A percentile compares a stretch with the other conserved stretches of the same genome.
Conservation (phyloP, 805 yeast species). For the Nakazawaea laoshanensis region DNA sequence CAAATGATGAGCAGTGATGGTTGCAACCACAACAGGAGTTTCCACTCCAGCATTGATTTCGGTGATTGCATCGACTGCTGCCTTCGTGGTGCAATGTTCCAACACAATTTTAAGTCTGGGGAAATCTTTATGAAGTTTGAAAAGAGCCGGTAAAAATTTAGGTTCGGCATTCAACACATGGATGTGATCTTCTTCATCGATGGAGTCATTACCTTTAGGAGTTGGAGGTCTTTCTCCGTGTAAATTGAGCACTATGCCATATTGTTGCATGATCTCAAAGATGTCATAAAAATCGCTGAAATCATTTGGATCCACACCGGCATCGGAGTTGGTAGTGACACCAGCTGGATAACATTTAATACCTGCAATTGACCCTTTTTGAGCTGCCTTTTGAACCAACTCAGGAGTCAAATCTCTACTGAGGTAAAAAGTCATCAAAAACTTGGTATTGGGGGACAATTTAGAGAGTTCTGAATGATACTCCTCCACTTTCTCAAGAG, state of each 20-base stretch:
- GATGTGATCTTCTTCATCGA: slow-evolving; percentile 48
- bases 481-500: slow-evolving; percentile 58
- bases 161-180: slow-evolving; percentile 94
- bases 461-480: slow-evolving; percentile 59
- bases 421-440: slow-evolving; percentile 85
- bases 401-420: slow-evolving; percentile 79
- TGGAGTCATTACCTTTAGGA: slow-evolving; percentile 16
- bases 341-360: slow-evolving; percentile 98
- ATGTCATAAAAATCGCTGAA: slow-evolving; percentile 84
- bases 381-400: slow-evolving; percentile 71
- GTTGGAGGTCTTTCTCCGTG: slow-evolving; percentile 92
- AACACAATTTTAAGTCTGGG: slow-evolving; percentile 81
- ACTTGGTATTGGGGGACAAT: slow-evolving; percentile 76
- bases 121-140: slow-evolving; percentile 69
- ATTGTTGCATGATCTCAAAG: slow-evolving; percentile 79
- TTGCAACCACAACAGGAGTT: slow-evolving; percentile 57
- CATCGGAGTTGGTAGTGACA: slow-evolving; percentile 91
- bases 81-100: slow-evolving; percentile 92
- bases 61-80: slow-evolving; percentile 73
- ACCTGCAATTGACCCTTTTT: slow-evolving; percentile 63
- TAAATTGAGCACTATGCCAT: slow-evolving; percentile 70
- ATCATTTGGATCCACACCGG: slow-evolving; percentile 91
- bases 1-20: slow-evolving; percentile 94
- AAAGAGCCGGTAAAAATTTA: slow-evolving; percentile 81
- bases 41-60: slow-evolving; percentile 46